Evolutionary conservation across 2,329 filamentous ascomycete species (phyloP), one percentile per base, ranked within the genome.

Genomic region (Diplocarpon rosae): DNA sequence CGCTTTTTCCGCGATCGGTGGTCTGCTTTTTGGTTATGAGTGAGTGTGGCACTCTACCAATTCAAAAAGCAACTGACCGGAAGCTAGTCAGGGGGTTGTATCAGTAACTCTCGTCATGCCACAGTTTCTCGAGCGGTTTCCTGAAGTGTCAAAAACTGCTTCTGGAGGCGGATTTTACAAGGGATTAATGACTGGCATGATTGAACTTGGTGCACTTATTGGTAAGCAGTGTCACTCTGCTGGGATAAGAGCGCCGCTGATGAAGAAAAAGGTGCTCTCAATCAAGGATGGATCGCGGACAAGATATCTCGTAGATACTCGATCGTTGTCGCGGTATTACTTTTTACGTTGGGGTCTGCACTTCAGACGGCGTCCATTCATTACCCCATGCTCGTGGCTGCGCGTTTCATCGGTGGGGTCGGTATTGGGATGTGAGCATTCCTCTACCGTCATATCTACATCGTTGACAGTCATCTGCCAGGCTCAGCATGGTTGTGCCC

Each of bases 271-370:
- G 58, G 67, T 41, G 67, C 67, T 3, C 43, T 70, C 15, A 69
- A 67, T 31, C 64, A 68, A 45, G 68, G 67, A 4, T 74, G 66
- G 61, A 63, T 73, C 30, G 71, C 71, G 1, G 72, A 75, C 48
- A 69, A 65, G 50, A 65, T 73, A 30, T 73, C 69, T 4, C 62
- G 72, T 31, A 70, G 72, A 42, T 71, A 69, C 48, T 69, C 69
- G 2, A 72, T 76, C 33, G 52, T 72, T 1, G 65, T 73, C 2
- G 71, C 69, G 4, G 71, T 73, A 3, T 51, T 61, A 9, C 65
- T 75, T 29, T 75, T 76, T 52, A 69, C 66, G 0, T 39, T 75
- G 31, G 72, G 72, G 0, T 70, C 69, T 5, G 58, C 68, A 1
- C 52, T 76, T 7, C 72, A 76, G 54, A 72, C 71, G 12, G 69